phyloP scores from a whole-genome alignment of 1,139 yeast species.

The Diutina scorzettiae region DNA sequence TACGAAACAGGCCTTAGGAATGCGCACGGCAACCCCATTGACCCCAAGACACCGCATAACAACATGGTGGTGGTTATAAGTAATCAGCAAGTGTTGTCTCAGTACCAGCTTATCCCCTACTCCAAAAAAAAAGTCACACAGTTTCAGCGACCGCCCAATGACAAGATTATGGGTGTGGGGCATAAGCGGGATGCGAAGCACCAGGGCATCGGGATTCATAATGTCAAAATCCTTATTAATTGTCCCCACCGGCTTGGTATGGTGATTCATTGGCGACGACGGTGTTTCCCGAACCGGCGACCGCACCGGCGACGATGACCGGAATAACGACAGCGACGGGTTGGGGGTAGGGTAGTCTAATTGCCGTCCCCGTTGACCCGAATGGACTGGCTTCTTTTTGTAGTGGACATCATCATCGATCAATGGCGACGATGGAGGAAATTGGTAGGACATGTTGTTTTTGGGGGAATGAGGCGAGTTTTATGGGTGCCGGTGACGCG shows the following conservation, averaged over 20 bases:
- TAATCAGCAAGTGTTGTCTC: slow-evolving; percentile 44
- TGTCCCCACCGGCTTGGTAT: slow-evolving; percentile 6
- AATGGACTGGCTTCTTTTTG: slow-evolving; percentile 7
- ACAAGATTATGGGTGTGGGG: slow-evolving; percentile 15
- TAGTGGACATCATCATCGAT: slow-evolving; percentile 18
- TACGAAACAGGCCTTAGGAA: slow-evolving; percentile 39
- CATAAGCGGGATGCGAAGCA: slow-evolving; percentile 26
- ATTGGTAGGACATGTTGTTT: slow-evolving; percentile 19
- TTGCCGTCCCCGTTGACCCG: slow-evolving; percentile 12
- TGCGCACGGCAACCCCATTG: slow-evolving; percentile 54
- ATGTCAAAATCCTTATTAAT: slow-evolving; percentile 27
- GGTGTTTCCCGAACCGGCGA: slow-evolving; percentile 20
- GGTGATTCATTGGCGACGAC: slow-evolving; percentile 7
- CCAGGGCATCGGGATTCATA: slow-evolving; percentile 26
- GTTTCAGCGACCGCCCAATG: slow-evolving; percentile 57
- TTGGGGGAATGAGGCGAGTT: not conserved
- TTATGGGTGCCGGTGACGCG: no score
- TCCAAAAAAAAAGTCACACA: slow-evolving; percentile 46
- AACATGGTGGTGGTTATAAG: slow-evolving; percentile 16
- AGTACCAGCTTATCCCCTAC: slow-evolving; percentile 47
- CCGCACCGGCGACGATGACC: slow-evolving; percentile 32
- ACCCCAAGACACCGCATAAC: slow-evolving; percentile 51
- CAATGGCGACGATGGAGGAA: slow-evolving; percentile 59
- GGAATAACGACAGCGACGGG: slow-evolving; percentile 41
- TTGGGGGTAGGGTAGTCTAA: slow-evolving; percentile 38